Percentiles rank a stretch among this genome's conserved stretches.
Conservation (phyloP, 2,329 filamentous ascomycete species). For the Piedraia hortae region DNA sequence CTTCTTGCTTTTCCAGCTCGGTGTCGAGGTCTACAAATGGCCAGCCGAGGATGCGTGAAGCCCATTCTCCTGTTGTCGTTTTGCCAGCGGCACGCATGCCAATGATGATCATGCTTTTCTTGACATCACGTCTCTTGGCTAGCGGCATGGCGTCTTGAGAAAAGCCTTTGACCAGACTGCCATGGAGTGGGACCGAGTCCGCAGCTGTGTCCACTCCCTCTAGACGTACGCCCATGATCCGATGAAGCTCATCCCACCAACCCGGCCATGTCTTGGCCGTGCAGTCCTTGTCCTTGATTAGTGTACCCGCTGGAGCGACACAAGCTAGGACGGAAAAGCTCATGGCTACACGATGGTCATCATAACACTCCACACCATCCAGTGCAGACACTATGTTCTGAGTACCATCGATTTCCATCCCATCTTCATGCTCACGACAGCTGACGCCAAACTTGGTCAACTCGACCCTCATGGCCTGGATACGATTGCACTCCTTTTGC, state of each 20-base stretch:
- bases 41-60: conserved; percentile 45
- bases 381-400: conserved; percentile 21
- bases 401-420: conserved; percentile 46
- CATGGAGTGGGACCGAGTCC: conserved; percentile 7
- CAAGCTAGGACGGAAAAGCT: conserved; percentile 78
- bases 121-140: too few species aligned
- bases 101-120: conserved; percentile 68
- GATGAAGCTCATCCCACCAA: conserved; percentile 79
- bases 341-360: conserved; percentile 95
- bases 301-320: conserved; percentile 36
- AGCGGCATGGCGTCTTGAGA: too few species aligned
- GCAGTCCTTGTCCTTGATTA: conserved; percentile 75
- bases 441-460: conserved; percentile 76
- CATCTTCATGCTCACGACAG: conserved; percentile 74
- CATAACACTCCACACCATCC: conserved; percentile 68
- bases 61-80: conserved; percentile 75
- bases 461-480: conserved; percentile 82
- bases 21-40: conserved; percentile 68
- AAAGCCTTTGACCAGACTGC: conserved; percentile 10
- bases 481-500: conserved; percentile 94
- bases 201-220: conserved; percentile 37
- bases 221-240: conserved; percentile 50
- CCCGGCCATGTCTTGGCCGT: conserved; percentile 96
- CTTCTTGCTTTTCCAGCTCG: conserved; percentile 49
- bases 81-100: conserved; percentile 96